These are phyloP conservation scores for Epichloe glyceriae DNA, from an alignment of 2,329 filamentous ascomycete genomes.

Conservation along the genomic window DNA sequence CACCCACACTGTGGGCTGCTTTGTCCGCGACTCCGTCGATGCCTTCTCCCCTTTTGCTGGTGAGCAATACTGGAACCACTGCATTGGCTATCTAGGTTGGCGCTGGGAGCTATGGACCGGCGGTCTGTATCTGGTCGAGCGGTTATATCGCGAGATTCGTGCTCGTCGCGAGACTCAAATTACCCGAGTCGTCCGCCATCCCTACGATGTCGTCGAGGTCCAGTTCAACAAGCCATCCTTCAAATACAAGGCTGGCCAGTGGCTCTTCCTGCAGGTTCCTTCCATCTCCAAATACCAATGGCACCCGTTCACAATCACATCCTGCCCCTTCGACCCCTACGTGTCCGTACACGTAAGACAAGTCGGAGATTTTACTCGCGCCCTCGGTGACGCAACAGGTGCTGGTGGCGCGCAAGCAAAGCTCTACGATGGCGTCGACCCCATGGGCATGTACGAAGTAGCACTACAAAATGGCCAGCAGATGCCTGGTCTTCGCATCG, in stretches of 20 bases:
- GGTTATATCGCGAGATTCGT: conserved; percentile 82
- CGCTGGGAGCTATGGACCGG: conserved; percentile 88
- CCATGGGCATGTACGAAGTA: conserved; percentile 95
- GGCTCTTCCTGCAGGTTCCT: conserved; percentile 91
- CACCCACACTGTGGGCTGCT: conserved; percentile 91
- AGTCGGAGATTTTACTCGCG: conserved; percentile 88
- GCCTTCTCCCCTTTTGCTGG: conserved; percentile 77
- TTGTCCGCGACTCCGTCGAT: conserved; percentile 68
- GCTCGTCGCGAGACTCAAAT: conserved; percentile 76
- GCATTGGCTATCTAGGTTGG: conserved; percentile 92
- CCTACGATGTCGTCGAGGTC: conserved; percentile 93
- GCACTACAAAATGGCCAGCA: conserved; percentile 84
- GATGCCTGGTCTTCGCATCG: conserved; percentile 82
- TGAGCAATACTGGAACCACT: conserved; percentile 74
- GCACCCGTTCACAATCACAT: conserved; percentile 99
- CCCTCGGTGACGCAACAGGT: conserved; percentile 91
- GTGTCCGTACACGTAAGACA: conserved; percentile 90
- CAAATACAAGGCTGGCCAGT: conserved; percentile 96
- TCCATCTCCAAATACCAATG: conserved; percentile 82
- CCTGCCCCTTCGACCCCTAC: conserved; percentile 90
- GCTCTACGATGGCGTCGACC: conserved; percentile 81
- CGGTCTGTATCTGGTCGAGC: conserved; percentile 73
- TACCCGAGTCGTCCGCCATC: conserved; percentile 86
- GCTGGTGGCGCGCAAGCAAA: conserved; percentile 78
- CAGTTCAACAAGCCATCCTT: conserved; percentile 95